Percentiles rank a stretch among this genome's conserved stretches.
Conservation (phyloP, 2,329 filamentous ascomycete genomes). For the Pyrenochaeta sp. region DNA sequence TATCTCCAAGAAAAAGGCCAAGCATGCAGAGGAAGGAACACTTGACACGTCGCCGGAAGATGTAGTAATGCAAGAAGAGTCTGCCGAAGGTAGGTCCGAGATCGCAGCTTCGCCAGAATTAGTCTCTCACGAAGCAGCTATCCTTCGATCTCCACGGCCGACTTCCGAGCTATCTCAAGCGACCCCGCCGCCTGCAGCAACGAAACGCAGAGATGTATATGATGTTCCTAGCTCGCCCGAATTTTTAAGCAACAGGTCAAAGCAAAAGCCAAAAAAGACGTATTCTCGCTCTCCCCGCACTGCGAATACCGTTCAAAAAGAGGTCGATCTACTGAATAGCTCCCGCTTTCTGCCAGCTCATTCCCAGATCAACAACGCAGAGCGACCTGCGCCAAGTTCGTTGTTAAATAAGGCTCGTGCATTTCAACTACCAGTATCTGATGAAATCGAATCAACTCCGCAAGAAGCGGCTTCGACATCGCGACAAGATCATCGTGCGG, state of each 20-base stretch:
- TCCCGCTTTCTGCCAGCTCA: conserved; percentile 6
- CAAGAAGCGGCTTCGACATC: background rate
- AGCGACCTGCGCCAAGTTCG: background rate
- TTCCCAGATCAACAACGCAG: background rate
- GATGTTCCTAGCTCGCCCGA: conserved; percentile 27
- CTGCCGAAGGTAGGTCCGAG: background rate
- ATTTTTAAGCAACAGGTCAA: conserved; percentile 12
- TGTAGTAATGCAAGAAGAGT: background rate
- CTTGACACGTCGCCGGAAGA: background rate
- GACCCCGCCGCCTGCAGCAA: conserved; percentile 1
- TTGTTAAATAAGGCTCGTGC: conserved; percentile 9
- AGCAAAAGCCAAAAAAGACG: conserved; percentile 15
- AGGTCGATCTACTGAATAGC: conserved; percentile 16
- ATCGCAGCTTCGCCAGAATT: background rate
- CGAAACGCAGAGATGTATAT: conserved; percentile 23
- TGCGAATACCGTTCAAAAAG: conserved; percentile 12
- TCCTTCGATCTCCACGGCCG: conserved; percentile 16
- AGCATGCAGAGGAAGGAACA: background rate
- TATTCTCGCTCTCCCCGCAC: conserved; percentile 23
- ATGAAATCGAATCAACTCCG: conserved; percentile 21
- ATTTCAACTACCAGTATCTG: conserved; percentile 11
- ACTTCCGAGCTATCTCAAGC: conserved; percentile 4
- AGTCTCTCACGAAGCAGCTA: conserved; percentile 5
- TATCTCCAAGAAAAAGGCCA: background rate
- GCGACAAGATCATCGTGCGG: background rate